Evolutionary conservation across 2,329 filamentous ascomycete genomes (phyloP).

Genomic region (Metarhizium robertsii): DNA sequence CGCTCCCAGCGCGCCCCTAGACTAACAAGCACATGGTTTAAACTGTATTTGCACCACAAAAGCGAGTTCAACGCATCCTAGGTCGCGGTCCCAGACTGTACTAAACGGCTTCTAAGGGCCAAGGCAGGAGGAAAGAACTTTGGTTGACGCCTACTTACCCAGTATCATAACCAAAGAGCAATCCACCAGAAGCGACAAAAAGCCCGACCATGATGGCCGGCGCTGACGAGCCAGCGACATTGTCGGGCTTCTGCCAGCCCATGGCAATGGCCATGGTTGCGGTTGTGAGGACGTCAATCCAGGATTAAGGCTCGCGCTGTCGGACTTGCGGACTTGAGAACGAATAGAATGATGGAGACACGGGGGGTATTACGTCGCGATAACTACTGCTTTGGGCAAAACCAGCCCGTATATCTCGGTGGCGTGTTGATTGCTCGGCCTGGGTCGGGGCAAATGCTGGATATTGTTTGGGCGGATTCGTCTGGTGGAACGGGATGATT

Average conservation of each 20-base stretch:
- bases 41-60: too few relatives aligned
- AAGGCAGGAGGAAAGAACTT: background rate
- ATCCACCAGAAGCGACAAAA: slow-evolving; percentile 60
- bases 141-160: slow-evolving; percentile 40
- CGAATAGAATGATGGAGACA: background rate
- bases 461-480: background rate
- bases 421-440: background rate
- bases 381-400: background rate
- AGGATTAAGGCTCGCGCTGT: slow-evolving; percentile 15
- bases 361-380: background rate
- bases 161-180: slow-evolving; percentile 63
- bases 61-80: too few relatives aligned
- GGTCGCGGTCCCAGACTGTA: too few relatives aligned
- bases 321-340: background rate
- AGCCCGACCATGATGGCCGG: slow-evolving; percentile 64
- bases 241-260: slow-evolving; percentile 66
- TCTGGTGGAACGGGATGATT: background rate
- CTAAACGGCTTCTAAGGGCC: too few relatives aligned
- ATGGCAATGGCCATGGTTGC: slow-evolving; percentile 56
- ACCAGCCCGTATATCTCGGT: background rate
- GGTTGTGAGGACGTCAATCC: slow-evolving; percentile 40
- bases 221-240: slow-evolving; percentile 63
- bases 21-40: too few relatives aligned
- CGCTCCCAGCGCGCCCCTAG: too few relatives aligned
- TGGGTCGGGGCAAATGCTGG: background rate